Conservation (phyloP, 2,329 filamentous ascomycete species). For the Penicillium sp. region DNA sequence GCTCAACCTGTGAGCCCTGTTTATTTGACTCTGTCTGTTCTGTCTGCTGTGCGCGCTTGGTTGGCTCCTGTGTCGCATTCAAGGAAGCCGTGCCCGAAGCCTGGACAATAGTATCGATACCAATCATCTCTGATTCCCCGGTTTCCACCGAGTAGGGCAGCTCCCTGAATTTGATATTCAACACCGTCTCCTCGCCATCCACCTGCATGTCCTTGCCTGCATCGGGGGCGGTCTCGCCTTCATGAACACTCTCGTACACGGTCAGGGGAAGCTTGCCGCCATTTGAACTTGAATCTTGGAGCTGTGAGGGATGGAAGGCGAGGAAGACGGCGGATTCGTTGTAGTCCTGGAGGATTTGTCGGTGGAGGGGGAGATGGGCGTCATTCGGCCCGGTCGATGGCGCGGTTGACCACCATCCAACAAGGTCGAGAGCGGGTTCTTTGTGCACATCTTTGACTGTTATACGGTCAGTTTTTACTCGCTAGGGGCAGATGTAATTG, state of each 20-base stretch:
- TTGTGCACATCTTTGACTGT: slow-evolving; percentile 87
- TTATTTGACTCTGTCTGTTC: slow-evolving; percentile 21
- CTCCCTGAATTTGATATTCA: slow-evolving; percentile 74
- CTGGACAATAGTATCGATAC: slow-evolving; percentile 86
- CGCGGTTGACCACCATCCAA: slow-evolving; percentile 87
- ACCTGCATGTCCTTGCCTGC: slow-evolving; percentile 66
- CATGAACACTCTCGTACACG: slow-evolving; percentile 81
- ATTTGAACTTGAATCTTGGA: slow-evolving; percentile 51
- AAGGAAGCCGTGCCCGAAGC: slow-evolving; percentile 78
- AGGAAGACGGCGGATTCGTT: slow-evolving; percentile 88
- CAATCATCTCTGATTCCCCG: slow-evolving; percentile 96
- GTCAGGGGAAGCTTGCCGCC: slow-evolving; percentile 84
- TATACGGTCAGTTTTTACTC: slow-evolving; percentile 5
- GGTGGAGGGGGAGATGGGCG: slow-evolving; percentile 69
- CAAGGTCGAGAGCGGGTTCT: slow-evolving; percentile 74
- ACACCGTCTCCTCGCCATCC: slow-evolving; percentile 58
- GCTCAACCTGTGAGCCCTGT: slow-evolving; percentile 28
- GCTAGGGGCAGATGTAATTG: background rate
- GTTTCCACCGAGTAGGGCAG: slow-evolving; percentile 87
- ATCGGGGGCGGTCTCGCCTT: slow-evolving; percentile 61
- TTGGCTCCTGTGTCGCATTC: slow-evolving; percentile 31
- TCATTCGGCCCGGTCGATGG: slow-evolving; percentile 67
- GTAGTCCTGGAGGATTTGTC: slow-evolving; percentile 67
- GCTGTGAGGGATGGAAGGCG: slow-evolving; percentile 71
- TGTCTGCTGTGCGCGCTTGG: slow-evolving; percentile 9